Evolutionary conservation across 129 eudicot genomes (phyloP), one percentile per base, ranked within the genome.

Genomic region (Lonicera japonica): DNA sequence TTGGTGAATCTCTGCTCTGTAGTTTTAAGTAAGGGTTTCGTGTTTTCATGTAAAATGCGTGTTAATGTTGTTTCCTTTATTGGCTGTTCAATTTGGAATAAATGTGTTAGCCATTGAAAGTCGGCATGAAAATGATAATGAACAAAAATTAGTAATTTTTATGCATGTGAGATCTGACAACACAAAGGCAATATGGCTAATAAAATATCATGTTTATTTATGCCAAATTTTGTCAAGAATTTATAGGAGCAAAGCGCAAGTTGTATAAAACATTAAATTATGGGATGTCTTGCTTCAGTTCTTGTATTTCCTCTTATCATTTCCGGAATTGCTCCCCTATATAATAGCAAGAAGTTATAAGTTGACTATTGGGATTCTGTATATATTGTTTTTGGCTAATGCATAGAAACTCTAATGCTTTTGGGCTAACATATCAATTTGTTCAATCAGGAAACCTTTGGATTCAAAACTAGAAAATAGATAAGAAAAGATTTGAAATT

Each of bases 401-500:
- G 3, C 16, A 58, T 58, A 29, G 36, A 29, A 29, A 29, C 36
- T 29, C 36, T 34, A 12, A 21, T 1, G n/a, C n/a, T n/a, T n/a
- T n/a, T n/a, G n/a, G n/a, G n/a, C n/a, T n/a, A n/a, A n/a, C n/a
- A n/a, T n/a, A n/a, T n/a, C n/a, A n/a, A n/a, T n/a, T n/a, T n/a
- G 7, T 18, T 19, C 11, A 11, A 8, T 25, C 6, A 51, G 4
- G 54, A 0, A n/a, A 17, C 15, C 4, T 64, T 64, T 34, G 55
- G 51, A 57, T 5, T 64, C 58, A 18, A 9, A 14, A 36, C 29
- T 51, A 43, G 60, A 64, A 70, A 58, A 13, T 50, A 15, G 15
- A 47, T 47, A 63, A 43, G 39, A 63, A 61, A n/a, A 3, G 17
- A 25, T 19, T 52, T 6, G 38, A 22, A 39, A 61, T 53, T 11